Conservation (phyloP, 441 rosid species). For the Gossypium gossypioides region DNA sequence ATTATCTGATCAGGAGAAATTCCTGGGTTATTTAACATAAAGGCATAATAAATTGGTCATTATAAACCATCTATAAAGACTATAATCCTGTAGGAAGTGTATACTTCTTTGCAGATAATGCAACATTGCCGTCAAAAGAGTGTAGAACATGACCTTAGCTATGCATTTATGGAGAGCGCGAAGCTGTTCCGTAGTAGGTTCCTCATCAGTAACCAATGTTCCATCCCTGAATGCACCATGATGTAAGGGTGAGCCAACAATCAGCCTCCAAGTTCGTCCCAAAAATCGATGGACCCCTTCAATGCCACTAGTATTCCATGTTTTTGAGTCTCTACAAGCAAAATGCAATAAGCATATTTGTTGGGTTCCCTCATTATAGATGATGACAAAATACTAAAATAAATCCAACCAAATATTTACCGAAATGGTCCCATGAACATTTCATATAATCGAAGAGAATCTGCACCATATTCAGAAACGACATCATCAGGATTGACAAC, state of each 20-base stretch:
- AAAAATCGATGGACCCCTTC: constrained; percentile 92
- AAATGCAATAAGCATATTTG: constrained; percentile 1
- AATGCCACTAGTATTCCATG: constrained; percentile 90
- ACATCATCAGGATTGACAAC: constrained; percentile 97
- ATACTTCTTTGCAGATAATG: not conserved
- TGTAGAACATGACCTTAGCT: constrained; percentile 47
- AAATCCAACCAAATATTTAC: constrained; percentile 25
- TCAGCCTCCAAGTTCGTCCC: constrained; percentile 83
- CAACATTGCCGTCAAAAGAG: not conserved
- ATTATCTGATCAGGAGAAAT: not conserved
- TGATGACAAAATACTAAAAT: not conserved
- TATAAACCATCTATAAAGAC: not conserved
- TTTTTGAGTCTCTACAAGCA: constrained; percentile 76
- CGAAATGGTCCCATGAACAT: constrained; percentile 99
- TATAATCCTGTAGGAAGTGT: not conserved
- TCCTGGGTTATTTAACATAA: not conserved
- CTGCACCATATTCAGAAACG: constrained; percentile 76
- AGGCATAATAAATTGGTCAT: not conserved
- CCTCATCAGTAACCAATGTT: constrained; percentile 49
- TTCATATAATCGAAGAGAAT: constrained; percentile 87
- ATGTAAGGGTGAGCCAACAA: constrained; percentile 59
- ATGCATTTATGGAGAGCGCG: constrained; percentile 78
- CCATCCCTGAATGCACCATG: constrained; percentile 54
- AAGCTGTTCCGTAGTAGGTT: constrained; percentile 65
- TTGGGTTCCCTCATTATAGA: not conserved